phyloP scores from a whole-genome alignment of 2,329 filamentous ascomycete genomes.

The Bipolaris victoriae region DNA sequence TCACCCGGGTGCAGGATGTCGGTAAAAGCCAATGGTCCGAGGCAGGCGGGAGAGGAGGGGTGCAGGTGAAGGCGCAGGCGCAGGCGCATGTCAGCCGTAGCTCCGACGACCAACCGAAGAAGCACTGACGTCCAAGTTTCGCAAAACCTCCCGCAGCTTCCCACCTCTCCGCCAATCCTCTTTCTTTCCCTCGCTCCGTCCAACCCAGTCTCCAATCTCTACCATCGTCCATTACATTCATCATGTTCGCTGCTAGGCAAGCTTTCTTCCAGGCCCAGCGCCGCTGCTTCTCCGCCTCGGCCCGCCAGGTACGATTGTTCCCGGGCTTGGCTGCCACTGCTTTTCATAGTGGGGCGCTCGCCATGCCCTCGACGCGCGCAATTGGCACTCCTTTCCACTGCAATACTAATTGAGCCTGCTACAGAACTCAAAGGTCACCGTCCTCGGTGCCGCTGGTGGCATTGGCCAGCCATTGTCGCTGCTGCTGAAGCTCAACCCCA shows the following conservation, averaged over 20 bases:
- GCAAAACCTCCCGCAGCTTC: constrained; percentile 33
- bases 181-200: constrained; percentile 38
- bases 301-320: constrained; percentile 55
- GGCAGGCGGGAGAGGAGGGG: constrained; percentile 8
- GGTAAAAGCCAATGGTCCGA: not conserved
- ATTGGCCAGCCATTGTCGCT: constrained; percentile 98
- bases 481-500: constrained; percentile 97
- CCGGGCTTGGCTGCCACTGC: constrained; percentile 25
- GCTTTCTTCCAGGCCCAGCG: constrained; percentile 58
- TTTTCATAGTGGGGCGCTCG: constrained; percentile 26
- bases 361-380: constrained; percentile 12
- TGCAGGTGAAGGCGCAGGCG: constrained; percentile 13
- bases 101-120: constrained; percentile 26
- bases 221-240: constrained; percentile 29
- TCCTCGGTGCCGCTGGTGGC: constrained; percentile 95
- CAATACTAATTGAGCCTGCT: constrained; percentile 33
- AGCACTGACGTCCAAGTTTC: constrained; percentile 29
- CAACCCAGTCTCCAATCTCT: constrained; percentile 34
- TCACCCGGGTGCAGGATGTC: not conserved
- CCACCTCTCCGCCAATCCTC: constrained; percentile 19
- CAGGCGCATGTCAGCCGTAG: constrained; percentile 27
- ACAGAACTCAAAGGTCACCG: constrained; percentile 94
- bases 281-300: constrained; percentile 60
- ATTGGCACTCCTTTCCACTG: constrained; percentile 12
- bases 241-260: constrained; percentile 72